phyloP scores from a whole-genome alignment of 768 basidiomycete genomes.

The Boletus edulis region DNA sequence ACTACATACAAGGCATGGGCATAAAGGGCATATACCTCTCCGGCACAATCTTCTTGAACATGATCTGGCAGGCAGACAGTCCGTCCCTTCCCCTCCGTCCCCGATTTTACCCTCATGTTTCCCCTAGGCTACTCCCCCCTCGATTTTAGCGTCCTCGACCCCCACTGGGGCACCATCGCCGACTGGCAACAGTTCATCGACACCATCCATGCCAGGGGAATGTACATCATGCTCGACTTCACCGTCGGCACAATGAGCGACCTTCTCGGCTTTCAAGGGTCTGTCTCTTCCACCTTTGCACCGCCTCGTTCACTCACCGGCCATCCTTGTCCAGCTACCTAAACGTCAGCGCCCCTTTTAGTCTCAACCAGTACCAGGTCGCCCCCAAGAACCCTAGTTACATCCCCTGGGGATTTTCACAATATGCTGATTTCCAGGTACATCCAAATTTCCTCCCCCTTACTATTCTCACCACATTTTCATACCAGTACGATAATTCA shows the following conservation, averaged over 20 bases:
- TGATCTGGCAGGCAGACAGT: constrained; percentile 98
- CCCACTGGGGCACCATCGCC: constrained; percentile 83
- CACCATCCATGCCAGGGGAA: constrained; percentile 71
- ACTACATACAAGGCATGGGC: constrained; percentile 92
- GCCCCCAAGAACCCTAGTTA: constrained; percentile 75
- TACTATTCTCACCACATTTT: neutral
- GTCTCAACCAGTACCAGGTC: constrained; percentile 65
- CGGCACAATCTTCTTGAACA: constrained; percentile 90
- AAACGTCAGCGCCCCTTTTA: constrained; percentile 80
- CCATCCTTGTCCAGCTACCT: constrained; percentile 45
- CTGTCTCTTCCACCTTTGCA: constrained; percentile 22
- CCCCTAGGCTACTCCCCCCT: constrained; percentile 80
- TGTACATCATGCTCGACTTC: constrained; percentile 94
- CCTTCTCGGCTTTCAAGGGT: constrained; percentile 85
- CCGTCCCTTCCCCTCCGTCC: constrained; percentile 31
- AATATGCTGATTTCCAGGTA: constrained; percentile 82
- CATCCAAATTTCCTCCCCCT: constrained; percentile 16
- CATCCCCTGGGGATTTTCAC: constrained; percentile 81
- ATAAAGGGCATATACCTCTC: constrained; percentile 83
- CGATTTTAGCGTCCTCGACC: constrained; percentile 87
- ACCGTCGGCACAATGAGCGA: constrained; percentile 93
- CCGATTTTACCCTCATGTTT: neutral
- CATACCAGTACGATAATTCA: constrained; percentile 54
- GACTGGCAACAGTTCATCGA: constrained; percentile 81
- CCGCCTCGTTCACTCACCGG: constrained; percentile 12